Base-by-base conservation (phyloP, 805 yeast genomes). In the Zygosaccharomyces pseudorouxii region DNA sequence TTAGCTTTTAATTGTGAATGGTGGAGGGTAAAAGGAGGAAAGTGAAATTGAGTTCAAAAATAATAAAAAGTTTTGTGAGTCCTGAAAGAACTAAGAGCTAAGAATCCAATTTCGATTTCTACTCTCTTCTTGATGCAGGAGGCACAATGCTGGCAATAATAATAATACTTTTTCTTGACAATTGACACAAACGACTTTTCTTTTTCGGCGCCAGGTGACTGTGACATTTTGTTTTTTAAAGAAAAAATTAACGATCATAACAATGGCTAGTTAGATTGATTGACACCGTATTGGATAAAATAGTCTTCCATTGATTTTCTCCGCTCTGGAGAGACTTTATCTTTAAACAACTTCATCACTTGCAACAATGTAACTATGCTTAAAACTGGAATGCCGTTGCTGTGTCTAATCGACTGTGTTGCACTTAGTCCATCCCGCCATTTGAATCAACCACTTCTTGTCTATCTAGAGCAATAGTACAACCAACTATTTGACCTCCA, bases 381-480 rank as follows among this genome's bases (percentile, higher is more conserved):
- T 48, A 86, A 68, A 19, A 93, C 96, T 2, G 97, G 97, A 48
- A 92, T 85, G 33, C 76, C 76, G 64, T 82, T 84, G 62, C 76
- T 79, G 60, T 80, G 73, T 45, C 86, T 71, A 23, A 92, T 92
- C 18, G 81, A 81, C 64, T 83, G 84, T 4, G 96, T 86, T 42
- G 97, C 95, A 56, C 93, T 83, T 57, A 74, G 67, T 19, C 58
- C 57, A 41, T 64, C 64, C 60, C 56, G 38, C 60, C 63, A 38
- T 75, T 75, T 35, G 81, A 73, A 57, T 81, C 84, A 29, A 86
- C 84, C 42, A 93, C 82, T 72, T 92, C 99, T 74, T 89, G 95
- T 75, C 99, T 83, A 69, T 92, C 98, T 58, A 93, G 78, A 7
- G 97, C 96, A 62, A 93, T 86, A 51, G 89, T 82, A 48, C 88